Conservation (phyloP, 441 rosid species). For the Corymbia calophylla region DNA sequence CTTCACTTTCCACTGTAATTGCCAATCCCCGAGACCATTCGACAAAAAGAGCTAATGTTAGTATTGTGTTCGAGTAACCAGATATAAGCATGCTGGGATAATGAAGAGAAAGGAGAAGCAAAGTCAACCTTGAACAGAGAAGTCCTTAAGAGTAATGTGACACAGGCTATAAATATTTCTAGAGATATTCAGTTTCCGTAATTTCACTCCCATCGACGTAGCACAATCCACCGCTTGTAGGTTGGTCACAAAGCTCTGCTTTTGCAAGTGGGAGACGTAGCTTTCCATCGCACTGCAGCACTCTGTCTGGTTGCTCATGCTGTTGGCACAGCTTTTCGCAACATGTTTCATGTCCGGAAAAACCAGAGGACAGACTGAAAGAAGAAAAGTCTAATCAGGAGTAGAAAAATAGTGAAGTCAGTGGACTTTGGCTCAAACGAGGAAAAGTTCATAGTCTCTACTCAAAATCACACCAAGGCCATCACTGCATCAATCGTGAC, state of each 20-base stretch:
- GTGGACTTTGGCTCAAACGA: fast-evolving
- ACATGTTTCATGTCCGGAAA: conserved; percentile 68
- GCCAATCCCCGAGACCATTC: conserved; percentile 1
- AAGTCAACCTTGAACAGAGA: conserved; percentile 83
- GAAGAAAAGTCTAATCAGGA: background rate
- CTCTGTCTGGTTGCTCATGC: conserved; percentile 38
- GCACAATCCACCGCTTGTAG: conserved; percentile 95
- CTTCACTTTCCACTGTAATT: conserved; percentile 41
- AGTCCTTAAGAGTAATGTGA: conserved; percentile 88
- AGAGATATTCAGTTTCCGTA: conserved; percentile 57
- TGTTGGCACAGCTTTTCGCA: conserved; percentile 50
- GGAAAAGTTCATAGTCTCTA: background rate
- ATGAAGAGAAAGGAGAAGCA: background rate
- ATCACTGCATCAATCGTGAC: background rate
- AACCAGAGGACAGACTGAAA: conserved; percentile 86
- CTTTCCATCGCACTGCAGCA: conserved; percentile 83
- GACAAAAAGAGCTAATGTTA: conserved; percentile 12
- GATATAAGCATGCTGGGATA: background rate
- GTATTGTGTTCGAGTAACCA: background rate
- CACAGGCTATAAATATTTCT: conserved; percentile 65
- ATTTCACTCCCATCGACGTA: conserved; percentile 55
- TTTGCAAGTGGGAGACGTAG: conserved; percentile 85
- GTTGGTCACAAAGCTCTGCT: conserved; percentile 83
- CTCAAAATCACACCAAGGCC: background rate
- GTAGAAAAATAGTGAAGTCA: background rate